These are phyloP conservation scores for Kazachstania africana DNA, from an alignment of 805 yeast genomes.

Conservation along the genomic window DNA sequence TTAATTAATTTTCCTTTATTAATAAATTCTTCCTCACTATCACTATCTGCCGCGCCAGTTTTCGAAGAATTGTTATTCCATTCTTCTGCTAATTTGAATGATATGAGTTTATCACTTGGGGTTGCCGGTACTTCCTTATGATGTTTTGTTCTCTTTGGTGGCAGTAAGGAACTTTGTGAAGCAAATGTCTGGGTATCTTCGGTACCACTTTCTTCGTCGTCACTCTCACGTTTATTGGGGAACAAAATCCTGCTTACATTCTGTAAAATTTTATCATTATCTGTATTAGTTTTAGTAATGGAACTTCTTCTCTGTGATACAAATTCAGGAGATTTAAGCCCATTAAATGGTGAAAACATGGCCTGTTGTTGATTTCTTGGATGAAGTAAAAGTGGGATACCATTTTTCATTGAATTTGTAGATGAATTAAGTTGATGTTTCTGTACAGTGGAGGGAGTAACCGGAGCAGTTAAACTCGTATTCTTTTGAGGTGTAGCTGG, in stretches of 20 bases:
- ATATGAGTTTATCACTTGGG: conserved; percentile 27
- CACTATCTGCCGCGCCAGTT: conserved; percentile 9
- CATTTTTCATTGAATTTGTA: conserved; percentile 4
- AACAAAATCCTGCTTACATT: conserved; percentile 19
- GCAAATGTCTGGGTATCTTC: conserved; percentile 5
- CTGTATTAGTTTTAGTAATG: conserved; percentile 2
- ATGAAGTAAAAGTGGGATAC: conserved; percentile 8
- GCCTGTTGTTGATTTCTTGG: conserved; percentile 3
- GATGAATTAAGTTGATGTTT: background rate
- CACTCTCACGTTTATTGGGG: conserved; percentile 4
- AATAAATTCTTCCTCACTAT: conserved; percentile 6
- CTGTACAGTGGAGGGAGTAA: conserved; percentile 17
- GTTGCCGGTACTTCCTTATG: conserved; percentile 21
- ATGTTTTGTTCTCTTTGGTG: conserved; percentile 1
- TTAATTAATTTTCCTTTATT: conserved; percentile 3
- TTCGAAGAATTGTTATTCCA: conserved; percentile 24
- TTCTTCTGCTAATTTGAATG: conserved; percentile 22
- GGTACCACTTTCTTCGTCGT: conserved; percentile 3
- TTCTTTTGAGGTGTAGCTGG: conserved; percentile 9
- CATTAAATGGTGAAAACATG: conserved; percentile 12
- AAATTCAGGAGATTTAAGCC: conserved; percentile 24
- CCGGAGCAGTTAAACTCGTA: conserved; percentile 6
- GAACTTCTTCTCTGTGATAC: conserved; percentile 16
- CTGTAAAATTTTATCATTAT: conserved; percentile 6
- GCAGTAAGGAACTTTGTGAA: background rate